Conservation (phyloP, 1,284 basidiomycete species). For the Ustilago vetiveriae region DNA sequence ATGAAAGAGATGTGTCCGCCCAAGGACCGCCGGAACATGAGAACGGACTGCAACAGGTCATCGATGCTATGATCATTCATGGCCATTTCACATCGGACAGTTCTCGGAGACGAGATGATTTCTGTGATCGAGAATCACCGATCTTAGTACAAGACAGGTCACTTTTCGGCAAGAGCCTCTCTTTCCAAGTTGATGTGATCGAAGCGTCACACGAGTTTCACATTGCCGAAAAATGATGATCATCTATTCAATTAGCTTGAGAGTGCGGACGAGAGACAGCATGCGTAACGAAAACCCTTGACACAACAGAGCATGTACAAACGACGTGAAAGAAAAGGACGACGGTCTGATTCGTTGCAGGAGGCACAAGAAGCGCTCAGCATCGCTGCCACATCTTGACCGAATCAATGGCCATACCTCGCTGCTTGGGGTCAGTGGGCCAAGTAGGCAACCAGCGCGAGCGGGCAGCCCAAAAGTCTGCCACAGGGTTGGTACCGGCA, state of each 20-base stretch:
- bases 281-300: slow-evolving; percentile 2
- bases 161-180: too few relatives aligned
- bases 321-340: not conserved
- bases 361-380: not conserved
- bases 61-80: too few relatives aligned
- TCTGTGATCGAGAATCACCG: too few relatives aligned
- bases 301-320: slow-evolving; percentile 3
- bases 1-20: too few relatives aligned
- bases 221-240: too few relatives aligned
- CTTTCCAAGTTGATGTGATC: too few relatives aligned
- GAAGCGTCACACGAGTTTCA: too few relatives aligned
- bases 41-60: too few relatives aligned
- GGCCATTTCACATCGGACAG: too few relatives aligned
- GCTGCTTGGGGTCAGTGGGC: slow-evolving; percentile 54
- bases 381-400: slow-evolving; percentile 75
- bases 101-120: too few relatives aligned
- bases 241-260: slow-evolving; percentile 1
- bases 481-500: slow-evolving; percentile 23
- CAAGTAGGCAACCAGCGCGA: slow-evolving; percentile 47
- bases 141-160: too few relatives aligned
- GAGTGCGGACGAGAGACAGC: not conserved
- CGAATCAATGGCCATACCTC: slow-evolving; percentile 79
- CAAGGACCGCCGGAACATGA: too few relatives aligned
- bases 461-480: slow-evolving; percentile 72
- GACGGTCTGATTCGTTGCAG: not conserved